Percentiles rank a stretch among this genome's conserved stretches.
phyloP scores from a whole-genome alignment of 1,284 basidiomycete genomes.

The Cystobasidiaceae sp. region DNA sequence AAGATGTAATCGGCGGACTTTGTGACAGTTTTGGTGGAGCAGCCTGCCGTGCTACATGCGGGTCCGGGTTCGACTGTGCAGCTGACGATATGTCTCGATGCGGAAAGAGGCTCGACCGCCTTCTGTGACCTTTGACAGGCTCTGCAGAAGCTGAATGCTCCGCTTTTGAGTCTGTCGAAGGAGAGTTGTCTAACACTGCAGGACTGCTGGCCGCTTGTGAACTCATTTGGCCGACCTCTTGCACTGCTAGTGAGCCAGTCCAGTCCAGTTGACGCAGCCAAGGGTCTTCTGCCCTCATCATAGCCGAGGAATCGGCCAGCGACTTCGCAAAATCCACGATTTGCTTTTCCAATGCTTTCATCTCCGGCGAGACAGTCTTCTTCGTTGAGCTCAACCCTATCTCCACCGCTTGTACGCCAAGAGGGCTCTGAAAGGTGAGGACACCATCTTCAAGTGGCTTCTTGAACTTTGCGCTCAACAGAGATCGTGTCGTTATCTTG shows the following conservation, averaged over 20 bases:
- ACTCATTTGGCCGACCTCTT: too few species aligned
- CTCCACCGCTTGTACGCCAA: background rate
- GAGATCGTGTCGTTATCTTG: constrained; percentile 32
- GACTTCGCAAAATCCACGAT: constrained; percentile 31
- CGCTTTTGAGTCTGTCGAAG: too few species aligned
- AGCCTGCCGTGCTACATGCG: background rate
- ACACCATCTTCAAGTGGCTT: background rate
- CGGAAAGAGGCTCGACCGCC: too few species aligned
- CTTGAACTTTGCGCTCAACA: background rate
- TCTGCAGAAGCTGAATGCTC: too few species aligned
- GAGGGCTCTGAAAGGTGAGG: background rate
- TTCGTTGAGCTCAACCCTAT: background rate
- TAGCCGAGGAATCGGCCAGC: constrained; percentile 1
- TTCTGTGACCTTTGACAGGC: too few species aligned
- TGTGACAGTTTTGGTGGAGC: too few species aligned
- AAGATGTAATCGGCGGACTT: background rate
- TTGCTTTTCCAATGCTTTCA: background rate
- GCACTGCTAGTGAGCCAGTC: too few species aligned
- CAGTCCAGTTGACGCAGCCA: constrained; percentile 42
- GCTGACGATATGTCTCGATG: background rate
- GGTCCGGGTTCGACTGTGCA: too few species aligned
- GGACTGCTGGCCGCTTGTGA: too few species aligned
- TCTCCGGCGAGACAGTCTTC: background rate
- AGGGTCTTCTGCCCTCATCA: constrained; percentile 16
- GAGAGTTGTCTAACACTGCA: too few species aligned